Percentiles rank a stretch among this genome's conserved stretches.
These are phyloP conservation scores for Auxenochlorella pyrenoidosa DNA, from an alignment of 139 green algal species.

Conservation along the genomic window DNA sequence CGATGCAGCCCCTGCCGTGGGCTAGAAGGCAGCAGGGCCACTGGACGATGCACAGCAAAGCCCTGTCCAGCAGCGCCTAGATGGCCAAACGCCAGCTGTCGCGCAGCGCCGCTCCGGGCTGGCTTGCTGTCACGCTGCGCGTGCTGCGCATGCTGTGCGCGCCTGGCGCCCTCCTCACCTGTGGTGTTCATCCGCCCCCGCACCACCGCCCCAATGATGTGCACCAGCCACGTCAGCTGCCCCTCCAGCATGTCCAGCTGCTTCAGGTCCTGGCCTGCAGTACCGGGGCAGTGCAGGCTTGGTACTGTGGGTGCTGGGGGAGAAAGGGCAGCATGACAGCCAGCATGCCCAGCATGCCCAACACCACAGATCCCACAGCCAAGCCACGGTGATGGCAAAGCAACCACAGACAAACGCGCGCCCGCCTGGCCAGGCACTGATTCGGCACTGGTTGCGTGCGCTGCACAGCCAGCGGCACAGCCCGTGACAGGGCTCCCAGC, in stretches of 20 bases:
- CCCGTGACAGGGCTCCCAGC: too few species aligned
- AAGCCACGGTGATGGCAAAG: too few species aligned
- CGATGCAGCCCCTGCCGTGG: neutral
- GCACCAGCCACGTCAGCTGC: conserved; percentile 97
- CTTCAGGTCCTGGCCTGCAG: conserved; percentile 33
- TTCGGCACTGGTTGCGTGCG: too few species aligned
- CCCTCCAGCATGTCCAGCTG: conserved; percentile 90
- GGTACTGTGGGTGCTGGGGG: neutral
- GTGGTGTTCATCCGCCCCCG: conserved; percentile 82
- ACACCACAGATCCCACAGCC: too few species aligned
- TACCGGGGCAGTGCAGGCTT: neutral
- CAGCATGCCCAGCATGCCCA: neutral
- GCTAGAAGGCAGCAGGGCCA: too few species aligned
- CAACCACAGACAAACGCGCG: too few species aligned
- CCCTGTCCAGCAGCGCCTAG: neutral
- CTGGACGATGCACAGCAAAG: too few species aligned
- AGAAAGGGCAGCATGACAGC: neutral
- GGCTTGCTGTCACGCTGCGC: too few species aligned
- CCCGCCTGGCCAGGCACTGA: too few species aligned
- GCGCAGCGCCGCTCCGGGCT: too few species aligned
- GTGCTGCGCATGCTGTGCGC: neutral
- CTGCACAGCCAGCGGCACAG: too few species aligned
- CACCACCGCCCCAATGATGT: conserved; percentile 94
- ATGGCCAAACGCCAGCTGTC: too few species aligned
- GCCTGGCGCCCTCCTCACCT: conserved; percentile 47